phyloP scores from a whole-genome alignment of 176 grass and related monocot species.

The Otatea glauca region DNA sequence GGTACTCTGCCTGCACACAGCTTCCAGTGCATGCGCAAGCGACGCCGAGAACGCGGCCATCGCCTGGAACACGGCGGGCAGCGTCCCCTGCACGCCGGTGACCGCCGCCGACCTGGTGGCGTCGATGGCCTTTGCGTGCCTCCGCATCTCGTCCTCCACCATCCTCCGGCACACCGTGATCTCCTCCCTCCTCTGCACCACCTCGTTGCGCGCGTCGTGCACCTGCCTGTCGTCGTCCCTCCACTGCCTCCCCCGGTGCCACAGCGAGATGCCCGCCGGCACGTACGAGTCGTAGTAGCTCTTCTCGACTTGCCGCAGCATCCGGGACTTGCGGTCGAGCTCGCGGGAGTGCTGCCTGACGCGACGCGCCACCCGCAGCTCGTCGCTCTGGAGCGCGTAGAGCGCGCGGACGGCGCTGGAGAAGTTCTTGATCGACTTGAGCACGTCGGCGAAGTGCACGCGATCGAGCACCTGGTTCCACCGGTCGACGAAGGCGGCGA shows the following conservation, averaged over 20 bases:
- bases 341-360: conserved; percentile 49
- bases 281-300: conserved; percentile 72
- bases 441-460: conserved; percentile 51
- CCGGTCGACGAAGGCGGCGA: conserved; percentile 56
- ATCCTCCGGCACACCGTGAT: conserved; percentile 47
- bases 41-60: conserved; percentile 62
- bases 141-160: conserved; percentile 77
- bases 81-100: conserved; percentile 60
- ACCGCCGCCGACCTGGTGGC: conserved; percentile 57
- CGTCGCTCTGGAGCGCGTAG: conserved; percentile 65
- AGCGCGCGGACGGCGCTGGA: conserved; percentile 39
- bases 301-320: conserved; percentile 66
- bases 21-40: conserved; percentile 51
- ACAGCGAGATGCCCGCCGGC: conserved; percentile 38
- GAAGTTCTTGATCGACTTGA: conserved; percentile 61
- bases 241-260: conserved; percentile 45
- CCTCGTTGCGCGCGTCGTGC: conserved; percentile 39
- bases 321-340: conserved; percentile 63
- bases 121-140: conserved; percentile 73
- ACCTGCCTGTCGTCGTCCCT: conserved; percentile 47
- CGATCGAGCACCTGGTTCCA: conserved; percentile 65
- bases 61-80: conserved; percentile 73
- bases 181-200: conserved; percentile 60
- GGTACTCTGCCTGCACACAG: conserved; percentile 39
- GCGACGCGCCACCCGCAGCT: conserved; percentile 53